Evolutionary conservation across 192 early-diverging fungal genomes (phyloP).

Genomic region (Neocallimastix lanati): DNA sequence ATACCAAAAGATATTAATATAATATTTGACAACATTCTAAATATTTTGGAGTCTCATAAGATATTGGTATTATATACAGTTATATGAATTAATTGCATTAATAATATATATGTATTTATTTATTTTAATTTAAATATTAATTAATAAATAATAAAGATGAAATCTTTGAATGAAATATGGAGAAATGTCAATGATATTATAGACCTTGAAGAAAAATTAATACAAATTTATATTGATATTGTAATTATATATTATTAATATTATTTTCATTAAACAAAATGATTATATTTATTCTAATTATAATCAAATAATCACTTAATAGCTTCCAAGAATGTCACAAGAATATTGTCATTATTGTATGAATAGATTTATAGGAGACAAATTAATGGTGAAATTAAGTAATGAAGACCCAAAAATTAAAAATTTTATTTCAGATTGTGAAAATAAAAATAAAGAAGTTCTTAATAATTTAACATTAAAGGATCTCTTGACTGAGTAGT

Average conservation of each 20-base stretch:
- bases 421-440: neutral
- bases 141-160: neutral
- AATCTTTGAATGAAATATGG: neutral
- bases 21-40: neutral
- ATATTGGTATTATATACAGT: too few species aligned
- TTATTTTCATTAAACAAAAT: too few species aligned
- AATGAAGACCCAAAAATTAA: neutral
- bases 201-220: neutral
- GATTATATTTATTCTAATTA: too few species aligned
- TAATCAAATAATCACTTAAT: too few species aligned
- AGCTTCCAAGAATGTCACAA: neutral
- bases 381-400: neutral
- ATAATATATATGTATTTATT: too few species aligned
- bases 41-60: neutral
- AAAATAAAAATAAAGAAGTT: neutral
- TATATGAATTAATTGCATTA: too few species aligned
- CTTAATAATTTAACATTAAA: neutral
- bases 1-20: neutral
- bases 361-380: neutral
- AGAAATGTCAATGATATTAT: neutral
- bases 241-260: neutral
- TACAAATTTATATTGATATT: neutral
- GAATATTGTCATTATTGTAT: neutral
- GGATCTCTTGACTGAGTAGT: neutral
- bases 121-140: too few species aligned